Base-by-base conservation (phyloP, 192 early-diverging fungal genomes). In the Linnemannia exigua region DNA sequence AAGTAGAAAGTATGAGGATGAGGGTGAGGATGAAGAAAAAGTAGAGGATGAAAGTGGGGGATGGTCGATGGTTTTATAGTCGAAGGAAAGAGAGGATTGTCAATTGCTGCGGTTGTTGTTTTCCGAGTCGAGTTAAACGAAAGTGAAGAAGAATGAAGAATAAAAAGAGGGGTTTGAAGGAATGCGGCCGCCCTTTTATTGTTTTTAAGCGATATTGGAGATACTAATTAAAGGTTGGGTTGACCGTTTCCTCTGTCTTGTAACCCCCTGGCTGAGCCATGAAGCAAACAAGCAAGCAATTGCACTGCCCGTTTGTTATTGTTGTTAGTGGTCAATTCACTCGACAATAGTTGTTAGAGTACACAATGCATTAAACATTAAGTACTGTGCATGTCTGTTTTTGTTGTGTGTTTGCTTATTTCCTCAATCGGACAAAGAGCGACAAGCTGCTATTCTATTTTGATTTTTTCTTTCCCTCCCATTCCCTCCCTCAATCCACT, bases 21-120 rank as follows among this genome's bases (percentile, higher is more conserved):
- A 35, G 54, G 51, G 12, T 37, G 36, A 51, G 36, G 58, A 44
- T 17, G 54, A 54, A 22, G 52, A 4, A 38, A 37, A 50, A 15
- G 16, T 20, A 50, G 28, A 58, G 52, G 36, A 22, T 16, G 52
- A 58, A 35, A 38, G 50, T 44, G 41, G 41, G n/a, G 41, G 41
- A 44, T 44, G 58, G 28, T 63, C 58, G 58, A 63, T 63, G 58
- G 28, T 63, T 63, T 63, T 63, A 63, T 63, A 63, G 58, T 28
- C 25, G 58, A 33, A 31, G 28, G 58, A 31, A 58, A 25, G n/a
- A 22, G n/a, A n/a, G 52, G 50, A 51, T 0, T 6, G 50, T 51
- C 50, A 51, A 22, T 51, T 20, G 52, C 52, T 58, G 22, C 22
- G 52, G 22, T 61, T 61, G 54, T 31, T 61, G 11, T 63, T 11